Base-by-base conservation (phyloP, 179 eudicot genomes). In the Silene noctiflora region DNA sequence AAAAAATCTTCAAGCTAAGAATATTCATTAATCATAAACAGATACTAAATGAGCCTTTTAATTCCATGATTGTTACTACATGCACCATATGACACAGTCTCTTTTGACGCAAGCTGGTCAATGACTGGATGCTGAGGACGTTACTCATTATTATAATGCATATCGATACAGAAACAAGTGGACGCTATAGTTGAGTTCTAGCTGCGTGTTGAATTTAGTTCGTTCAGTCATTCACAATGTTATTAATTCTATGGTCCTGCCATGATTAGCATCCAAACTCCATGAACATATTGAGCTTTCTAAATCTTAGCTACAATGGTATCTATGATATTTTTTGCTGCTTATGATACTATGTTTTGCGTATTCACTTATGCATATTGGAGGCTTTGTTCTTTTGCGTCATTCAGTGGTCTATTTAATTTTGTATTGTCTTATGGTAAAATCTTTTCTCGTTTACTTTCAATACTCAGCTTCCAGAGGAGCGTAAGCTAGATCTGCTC, bases 401-500 rank as follows among this genome's bases (percentile, higher is more conserved):
- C 20, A 24, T 77, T 1, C 3, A 10, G n/a, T 19, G 14, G 65
- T 35, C 67, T 62, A 33, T 33, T 16, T 56, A 64, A 59, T 35
- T 51, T 31, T 56, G 25, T 58, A 20, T 75, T 44, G 35, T 39
- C 65, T 53, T 42, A 56, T 73, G 63, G 12, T 72, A 14, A 2
- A 22, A 31, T 44, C 46, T 0, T 51, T 16, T 69, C 48, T 27
- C 11, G 31, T n/a, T 10, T 42, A 8, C n/a, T 31, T 44, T 53
- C 60, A 77, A 56, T 51, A 71, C 61, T 60, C 91, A 94, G 98
- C 91, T 94, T 77, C 97, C 97, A 22, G 96, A 92, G 84, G 93
- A 88, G 73, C 96, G 94, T 65, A 90, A 87, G 85, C 85, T 88
- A 69, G 98, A 91, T 82, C 82, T 94, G 80, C 94, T 94, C 59